Percentiles rank a stretch among this genome's conserved stretches.
phyloP scores from a whole-genome alignment of 768 basidiomycete species.

The Suillus placidus region DNA sequence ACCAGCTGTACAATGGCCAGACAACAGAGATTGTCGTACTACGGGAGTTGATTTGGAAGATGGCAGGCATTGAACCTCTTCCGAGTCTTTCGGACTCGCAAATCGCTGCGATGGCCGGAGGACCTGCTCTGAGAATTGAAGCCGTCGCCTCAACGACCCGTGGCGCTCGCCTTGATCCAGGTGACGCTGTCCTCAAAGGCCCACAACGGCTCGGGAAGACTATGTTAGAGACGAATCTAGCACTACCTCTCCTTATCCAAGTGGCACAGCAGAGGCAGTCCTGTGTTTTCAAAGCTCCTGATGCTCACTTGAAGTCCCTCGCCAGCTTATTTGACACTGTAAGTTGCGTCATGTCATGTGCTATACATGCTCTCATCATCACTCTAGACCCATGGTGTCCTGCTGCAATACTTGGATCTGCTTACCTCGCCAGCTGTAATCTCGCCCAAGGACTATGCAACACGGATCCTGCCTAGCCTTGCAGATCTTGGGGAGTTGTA shows the following conservation, averaged over 20 bases:
- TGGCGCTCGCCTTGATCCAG: conserved; percentile 71
- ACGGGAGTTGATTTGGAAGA: conserved; percentile 91
- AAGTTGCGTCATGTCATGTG: conserved; percentile 37
- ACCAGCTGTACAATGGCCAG: conserved; percentile 83
- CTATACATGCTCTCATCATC: conserved; percentile 23
- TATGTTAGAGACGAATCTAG: conserved; percentile 69
- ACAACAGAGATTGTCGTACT: conserved; percentile 89
- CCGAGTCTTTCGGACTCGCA: conserved; percentile 89
- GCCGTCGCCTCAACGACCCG: conserved; percentile 80
- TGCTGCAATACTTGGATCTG: conserved; percentile 91
- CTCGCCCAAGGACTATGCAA: conserved; percentile 70
- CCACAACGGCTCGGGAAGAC: conserved; percentile 67
- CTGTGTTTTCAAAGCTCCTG: conserved; percentile 73
- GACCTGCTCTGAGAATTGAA: conserved; percentile 83
- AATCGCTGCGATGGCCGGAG: conserved; percentile 89
- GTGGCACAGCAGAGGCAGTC: conserved; percentile 90
- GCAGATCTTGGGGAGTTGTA: conserved; percentile 73
- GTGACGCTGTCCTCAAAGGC: conserved; percentile 64
- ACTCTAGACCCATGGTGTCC: conserved; percentile 82
- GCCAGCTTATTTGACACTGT: conserved; percentile 89
- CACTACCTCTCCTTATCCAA: conserved; percentile 88
- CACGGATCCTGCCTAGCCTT: conserved; percentile 73
- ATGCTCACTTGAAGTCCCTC: conserved; percentile 83
- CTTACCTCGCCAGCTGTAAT: conserved; percentile 74
- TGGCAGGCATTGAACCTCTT: conserved; percentile 92